These are phyloP conservation scores for Solanum bukasovii DNA, from an alignment of 257 asterid genomes.

Conservation along the genomic window DNA sequence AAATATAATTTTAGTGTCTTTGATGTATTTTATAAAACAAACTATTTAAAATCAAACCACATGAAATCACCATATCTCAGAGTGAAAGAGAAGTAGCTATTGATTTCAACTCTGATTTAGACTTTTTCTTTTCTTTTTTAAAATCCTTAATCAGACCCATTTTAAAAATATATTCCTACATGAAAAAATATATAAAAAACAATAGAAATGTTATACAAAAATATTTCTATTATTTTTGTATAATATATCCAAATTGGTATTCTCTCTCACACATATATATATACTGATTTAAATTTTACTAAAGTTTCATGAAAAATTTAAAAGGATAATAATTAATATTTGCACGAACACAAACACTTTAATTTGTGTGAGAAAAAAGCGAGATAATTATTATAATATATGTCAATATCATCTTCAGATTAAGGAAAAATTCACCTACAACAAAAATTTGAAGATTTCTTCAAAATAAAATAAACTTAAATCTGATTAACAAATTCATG, in stretches of 20 bases:
- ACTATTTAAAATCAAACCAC: neutral
- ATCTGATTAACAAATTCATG: neutral
- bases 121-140: too few relatives aligned
- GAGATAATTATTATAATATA: too few relatives aligned
- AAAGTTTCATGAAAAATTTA: neutral
- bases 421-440: neutral
- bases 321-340: too few relatives aligned
- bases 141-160: neutral
- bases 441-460: neutral
- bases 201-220: neutral
- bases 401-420: neutral
- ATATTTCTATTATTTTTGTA: too few relatives aligned
- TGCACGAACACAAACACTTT: neutral
- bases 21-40: neutral
- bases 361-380: too few relatives aligned
- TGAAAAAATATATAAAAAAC: neutral
- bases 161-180: neutral
- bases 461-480: neutral
- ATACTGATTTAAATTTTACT: neutral
- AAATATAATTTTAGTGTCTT: neutral
- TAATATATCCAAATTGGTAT: neutral
- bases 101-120: neutral
- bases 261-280: neutral
- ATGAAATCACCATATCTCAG: neutral
- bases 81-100: neutral